Conservation (phyloP, 805 yeast species). For the Lipomyces starkeyi region DNA sequence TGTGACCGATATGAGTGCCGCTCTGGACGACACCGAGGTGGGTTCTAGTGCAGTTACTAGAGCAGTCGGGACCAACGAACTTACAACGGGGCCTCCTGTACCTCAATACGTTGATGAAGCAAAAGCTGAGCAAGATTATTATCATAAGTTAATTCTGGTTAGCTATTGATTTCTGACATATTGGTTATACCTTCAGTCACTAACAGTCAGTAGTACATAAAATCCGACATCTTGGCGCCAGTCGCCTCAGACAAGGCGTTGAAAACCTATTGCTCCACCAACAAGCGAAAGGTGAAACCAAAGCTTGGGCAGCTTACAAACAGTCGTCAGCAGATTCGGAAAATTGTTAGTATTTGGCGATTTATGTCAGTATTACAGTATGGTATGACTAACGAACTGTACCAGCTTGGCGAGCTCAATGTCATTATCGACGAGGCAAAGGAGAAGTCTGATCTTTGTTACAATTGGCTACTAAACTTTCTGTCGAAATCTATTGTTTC, state of each 20-base stretch:
- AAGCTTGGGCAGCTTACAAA: conserved; percentile 90
- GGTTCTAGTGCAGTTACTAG: background rate
- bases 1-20: background rate
- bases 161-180: conserved; percentile 17
- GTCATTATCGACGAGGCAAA: conserved; percentile 57
- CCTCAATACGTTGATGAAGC: conserved; percentile 40
- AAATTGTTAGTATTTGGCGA: conserved; percentile 36
- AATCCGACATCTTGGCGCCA: conserved; percentile 61
- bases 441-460: conserved; percentile 54
- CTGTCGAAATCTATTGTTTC: conserved; percentile 83
- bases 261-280: conserved; percentile 61
- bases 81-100: background rate
- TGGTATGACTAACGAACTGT: conserved; percentile 7
- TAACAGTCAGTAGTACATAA: conserved; percentile 53
- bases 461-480: conserved; percentile 76
- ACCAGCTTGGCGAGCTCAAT: conserved; percentile 58
- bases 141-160: conserved; percentile 56
- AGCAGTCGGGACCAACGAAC: background rate
- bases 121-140: conserved; percentile 48
- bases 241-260: conserved; percentile 59
- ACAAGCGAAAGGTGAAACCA: conserved; percentile 80
- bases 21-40: background rate
- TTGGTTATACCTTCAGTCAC: conserved; percentile 39
- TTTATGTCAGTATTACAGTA: background rate
- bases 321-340: conserved; percentile 62